These are phyloP conservation scores for Podospora pseudoanserina DNA, from an alignment of 495 filamentous ascomycete species.

Conservation along the genomic window DNA sequence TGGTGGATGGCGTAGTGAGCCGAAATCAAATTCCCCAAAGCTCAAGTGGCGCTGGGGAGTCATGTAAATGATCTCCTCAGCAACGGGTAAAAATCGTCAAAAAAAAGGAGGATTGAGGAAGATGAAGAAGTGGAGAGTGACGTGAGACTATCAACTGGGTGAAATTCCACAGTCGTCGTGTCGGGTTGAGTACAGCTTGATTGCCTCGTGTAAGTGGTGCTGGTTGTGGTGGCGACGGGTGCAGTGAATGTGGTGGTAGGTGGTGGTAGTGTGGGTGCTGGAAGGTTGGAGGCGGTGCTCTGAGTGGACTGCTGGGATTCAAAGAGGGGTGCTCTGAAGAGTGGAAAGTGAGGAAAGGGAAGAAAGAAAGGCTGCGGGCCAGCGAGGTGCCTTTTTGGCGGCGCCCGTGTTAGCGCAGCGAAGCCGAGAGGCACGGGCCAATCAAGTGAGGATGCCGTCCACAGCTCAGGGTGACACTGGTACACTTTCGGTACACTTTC, in stretches of 20 bases:
- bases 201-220: constrained; percentile 3
- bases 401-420: constrained; percentile 17
- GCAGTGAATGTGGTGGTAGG: neutral
- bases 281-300: neutral
- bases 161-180: neutral
- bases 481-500: neutral
- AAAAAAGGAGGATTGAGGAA: neutral
- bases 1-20: constrained; percentile 12
- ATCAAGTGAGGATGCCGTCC: constrained; percentile 9
- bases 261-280: neutral
- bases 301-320: constrained; percentile 12
- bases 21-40: constrained; percentile 7
- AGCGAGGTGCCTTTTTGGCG: constrained; percentile 22
- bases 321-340: constrained; percentile 11
- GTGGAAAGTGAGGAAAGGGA: constrained; percentile 22
- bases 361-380: constrained; percentile 10
- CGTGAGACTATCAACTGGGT: neutral
- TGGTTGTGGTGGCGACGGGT: neutral
- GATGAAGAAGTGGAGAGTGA: neutral
- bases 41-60: constrained; percentile 24
- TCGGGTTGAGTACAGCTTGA: neutral
- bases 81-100: neutral
- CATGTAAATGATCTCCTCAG: constrained; percentile 33
- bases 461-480: constrained; percentile 13
- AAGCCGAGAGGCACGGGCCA: constrained; percentile 12